Evolutionary conservation across 306 rosid genomes (phyloP), one percentile per base, ranked within the genome.

Genomic region (Vicia faba): DNA sequence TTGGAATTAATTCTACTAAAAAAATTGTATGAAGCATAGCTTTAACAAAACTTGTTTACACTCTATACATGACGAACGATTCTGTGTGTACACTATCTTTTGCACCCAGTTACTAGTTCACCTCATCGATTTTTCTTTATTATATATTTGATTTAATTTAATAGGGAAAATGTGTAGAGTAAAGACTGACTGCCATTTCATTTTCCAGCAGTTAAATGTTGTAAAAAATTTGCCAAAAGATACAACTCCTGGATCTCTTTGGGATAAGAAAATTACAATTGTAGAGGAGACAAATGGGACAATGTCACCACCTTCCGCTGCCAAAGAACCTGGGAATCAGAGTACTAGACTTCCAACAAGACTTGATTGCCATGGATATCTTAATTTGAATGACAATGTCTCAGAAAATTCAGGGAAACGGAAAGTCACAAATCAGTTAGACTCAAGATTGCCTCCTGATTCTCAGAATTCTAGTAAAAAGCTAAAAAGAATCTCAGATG

Each of bases 401-500:
- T 53, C 74, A 38, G 70, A 75, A 60, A 76, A 54, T 60, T 29
- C 57, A 48, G 83, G 83, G 55, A 93, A 93, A 75, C 91, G 88
- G 25, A 84, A 86, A 76, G 70, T 66, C 57, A 8, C 74, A 62
- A 31, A 78, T 74, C 79, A 74, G 40, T 64, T 78, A 18, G 86
- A 71, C 29, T 75, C 69, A 59, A 72, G 45, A 36, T 50, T 72
- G 33, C 41, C 72, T 69, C 73, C 88, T 58, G 83, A 80, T 64
- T 65, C 73, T 66, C 78, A 49, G 51, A 66, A 68, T 49, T 79
- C 84, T 56, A 66, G 57, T 55, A 89, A 93, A 84, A 93, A 83
- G 74, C 87, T 75, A 80, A 93, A 83, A 84, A 71, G 72, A 39
- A 35, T 73, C 78, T 79, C 86, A 66, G 85, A 73, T 76, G 84